phyloP scores from a whole-genome alignment of 75 land plant species.

The Gnetum montanum region DNA sequence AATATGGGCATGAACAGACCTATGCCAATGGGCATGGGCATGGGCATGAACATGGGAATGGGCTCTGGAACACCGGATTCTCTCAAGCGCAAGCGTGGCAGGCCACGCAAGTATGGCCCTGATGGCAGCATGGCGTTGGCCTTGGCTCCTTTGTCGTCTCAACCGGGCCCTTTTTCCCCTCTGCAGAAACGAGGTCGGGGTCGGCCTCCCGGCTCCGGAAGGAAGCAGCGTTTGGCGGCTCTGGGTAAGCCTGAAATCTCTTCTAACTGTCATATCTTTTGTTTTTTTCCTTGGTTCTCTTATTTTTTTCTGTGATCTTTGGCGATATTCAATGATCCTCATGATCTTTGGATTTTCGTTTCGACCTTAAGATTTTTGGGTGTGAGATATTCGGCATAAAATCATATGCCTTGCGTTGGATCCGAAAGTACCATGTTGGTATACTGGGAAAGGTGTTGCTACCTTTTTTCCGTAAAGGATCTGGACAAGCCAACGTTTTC shows the following conservation, averaged over 20 bases:
- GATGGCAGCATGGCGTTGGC: constrained; percentile 23
- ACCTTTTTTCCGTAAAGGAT: too few relatives aligned
- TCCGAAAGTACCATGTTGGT: too few relatives aligned
- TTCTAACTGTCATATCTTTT: neutral
- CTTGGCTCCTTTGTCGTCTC: constrained; percentile 9
- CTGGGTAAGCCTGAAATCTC: constrained; percentile 26
- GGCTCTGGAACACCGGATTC: constrained; percentile 12
- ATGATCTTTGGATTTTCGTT: neutral
- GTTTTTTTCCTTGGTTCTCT: neutral
- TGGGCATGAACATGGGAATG: constrained; percentile 16
- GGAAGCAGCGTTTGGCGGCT: constrained; percentile 66
- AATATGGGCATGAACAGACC: constrained; percentile 3
- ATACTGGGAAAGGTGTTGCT: too few relatives aligned
- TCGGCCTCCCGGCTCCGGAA: constrained; percentile 69
- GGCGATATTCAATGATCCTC: neutral
- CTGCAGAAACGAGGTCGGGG: constrained; percentile 37
- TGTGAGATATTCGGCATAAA: neutral
- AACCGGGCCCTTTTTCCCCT: neutral
- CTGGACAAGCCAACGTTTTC: too few relatives aligned
- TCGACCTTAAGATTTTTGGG: neutral
- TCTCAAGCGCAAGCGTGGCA: constrained; percentile 27
- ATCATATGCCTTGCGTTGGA: neutral
- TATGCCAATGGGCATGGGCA: constrained; percentile 1
- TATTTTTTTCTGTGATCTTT: neutral
- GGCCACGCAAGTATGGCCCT: constrained; percentile 31